Conservation (phyloP, 2,329 filamentous ascomycete genomes). For the Fusarium nanum region DNA sequence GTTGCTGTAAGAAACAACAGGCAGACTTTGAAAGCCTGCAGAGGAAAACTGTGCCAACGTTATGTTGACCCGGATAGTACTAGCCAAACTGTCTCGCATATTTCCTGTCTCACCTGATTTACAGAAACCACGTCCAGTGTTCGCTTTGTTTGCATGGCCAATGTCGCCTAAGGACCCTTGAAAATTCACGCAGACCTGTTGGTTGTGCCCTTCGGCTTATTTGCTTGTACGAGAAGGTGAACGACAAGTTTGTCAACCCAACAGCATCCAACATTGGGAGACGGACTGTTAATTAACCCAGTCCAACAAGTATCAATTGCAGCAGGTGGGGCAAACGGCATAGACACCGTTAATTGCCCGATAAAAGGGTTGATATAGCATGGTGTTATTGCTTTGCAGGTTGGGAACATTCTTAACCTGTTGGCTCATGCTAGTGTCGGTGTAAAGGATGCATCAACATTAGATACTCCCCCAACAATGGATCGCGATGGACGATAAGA, state of each 20-base stretch:
- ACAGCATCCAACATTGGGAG: conserved; percentile 13
- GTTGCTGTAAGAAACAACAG: conserved; percentile 1
- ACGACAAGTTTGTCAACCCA: conserved; percentile 18
- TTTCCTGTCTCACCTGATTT: conserved; percentile 43
- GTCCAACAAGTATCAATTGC: conserved; percentile 4
- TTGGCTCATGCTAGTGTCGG: not conserved
- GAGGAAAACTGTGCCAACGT: conserved; percentile 18
- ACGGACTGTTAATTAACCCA: conserved; percentile 17
- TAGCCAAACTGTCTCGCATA: conserved; percentile 36
- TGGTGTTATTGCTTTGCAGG: not conserved
- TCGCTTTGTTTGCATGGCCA: not conserved
- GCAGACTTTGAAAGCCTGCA: conserved; percentile 9
- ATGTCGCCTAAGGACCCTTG: not conserved
- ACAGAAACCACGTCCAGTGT: not conserved
- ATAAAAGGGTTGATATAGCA: not conserved
- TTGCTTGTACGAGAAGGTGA: conserved; percentile 12
- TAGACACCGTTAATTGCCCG: not conserved
- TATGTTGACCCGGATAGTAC: conserved; percentile 7
- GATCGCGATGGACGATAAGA: not conserved
- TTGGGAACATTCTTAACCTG: not conserved
- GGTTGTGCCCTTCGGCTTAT: not conserved
- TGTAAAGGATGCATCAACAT: not conserved
- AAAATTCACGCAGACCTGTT: conserved; percentile 23
- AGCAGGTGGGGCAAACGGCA: not conserved
- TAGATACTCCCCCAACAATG: not conserved